Evolutionary conservation across 768 basidiomycete genomes (phyloP).

Genomic region (Suillus lakei): DNA sequence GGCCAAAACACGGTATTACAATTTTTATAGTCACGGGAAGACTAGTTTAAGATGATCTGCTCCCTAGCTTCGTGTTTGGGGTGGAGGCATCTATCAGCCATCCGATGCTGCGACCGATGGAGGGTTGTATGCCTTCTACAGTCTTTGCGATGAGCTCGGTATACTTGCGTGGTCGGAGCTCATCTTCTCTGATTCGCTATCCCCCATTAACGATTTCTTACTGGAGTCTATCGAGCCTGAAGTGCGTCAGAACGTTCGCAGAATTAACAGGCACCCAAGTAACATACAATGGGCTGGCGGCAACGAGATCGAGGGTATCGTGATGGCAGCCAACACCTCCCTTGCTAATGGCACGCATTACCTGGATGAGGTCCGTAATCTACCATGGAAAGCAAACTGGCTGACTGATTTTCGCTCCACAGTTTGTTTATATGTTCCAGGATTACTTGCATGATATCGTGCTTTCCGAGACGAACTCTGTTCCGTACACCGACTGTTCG

Average conservation of each 20-base stretch:
- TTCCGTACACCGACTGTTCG: conserved; percentile 64
- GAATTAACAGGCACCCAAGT: conserved; percentile 60
- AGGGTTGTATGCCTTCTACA: conserved; percentile 61
- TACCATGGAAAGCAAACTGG: neutral
- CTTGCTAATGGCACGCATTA: conserved; percentile 50
- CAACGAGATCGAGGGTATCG: conserved; percentile 64
- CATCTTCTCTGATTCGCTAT: conserved; percentile 61
- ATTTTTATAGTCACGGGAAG: conserved; percentile 14
- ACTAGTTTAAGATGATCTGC: neutral
- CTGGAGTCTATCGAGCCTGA: conserved; percentile 57
- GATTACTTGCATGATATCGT: conserved; percentile 55
- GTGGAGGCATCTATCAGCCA: conserved; percentile 58
- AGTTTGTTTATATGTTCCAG: conserved; percentile 58
- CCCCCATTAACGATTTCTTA: conserved; percentile 59
- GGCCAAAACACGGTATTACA: conserved; percentile 60
- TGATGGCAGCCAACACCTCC: conserved; percentile 39
- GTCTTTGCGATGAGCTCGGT: conserved; percentile 61
- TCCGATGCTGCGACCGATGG: conserved; percentile 42
- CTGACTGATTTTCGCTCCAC: neutral
- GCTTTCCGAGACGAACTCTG: conserved; percentile 54
- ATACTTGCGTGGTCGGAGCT: conserved; percentile 67
- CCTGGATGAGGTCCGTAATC: conserved; percentile 49
- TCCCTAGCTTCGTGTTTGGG: conserved; percentile 59
- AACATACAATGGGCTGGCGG: conserved; percentile 65
- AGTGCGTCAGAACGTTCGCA: conserved; percentile 59